Evolutionary conservation across 345 rosid species (phyloP), one percentile per base, ranked within the genome.

Genomic region (Eucalyptus viminalis): DNA sequence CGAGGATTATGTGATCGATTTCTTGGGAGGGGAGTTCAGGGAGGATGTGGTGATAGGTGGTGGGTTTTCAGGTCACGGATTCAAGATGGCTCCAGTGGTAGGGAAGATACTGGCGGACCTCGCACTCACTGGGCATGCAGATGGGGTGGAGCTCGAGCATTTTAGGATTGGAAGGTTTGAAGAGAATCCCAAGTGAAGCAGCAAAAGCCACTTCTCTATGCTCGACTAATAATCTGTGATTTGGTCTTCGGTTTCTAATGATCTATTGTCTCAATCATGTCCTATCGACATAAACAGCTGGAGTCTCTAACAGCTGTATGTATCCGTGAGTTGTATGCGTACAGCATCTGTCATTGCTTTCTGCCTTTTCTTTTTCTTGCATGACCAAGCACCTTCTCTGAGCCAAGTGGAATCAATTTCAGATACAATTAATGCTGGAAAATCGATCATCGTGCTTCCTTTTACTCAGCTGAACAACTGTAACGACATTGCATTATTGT

Each of bases 41-140:
- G 92, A 90, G 90, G 98, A 96, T 87, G 98, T 96, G 91, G 96
- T 94, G 65, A 72, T 97, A 0, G 98, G 93, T 0, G 98, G 96
- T 1, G 99, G 99, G 62, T 97, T 97, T 91, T 97, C 99, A 0
- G 99, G 98, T 56, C 99, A 97, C 62, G 99, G 99, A 7, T 97
- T 97, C 91, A 97, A 97, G 96, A 97, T 97, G 99, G 96, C 95
- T 2, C 98, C 99, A 1, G 91, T 88, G 1, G 93, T 96, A 24
- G 99, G 98, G 50, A 93, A 94, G 95, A 92, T 97, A n/a, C 43
- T 97, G 88, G 94, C 94, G 19, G 98, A 97, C 37, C 90, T 98
- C 37, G 98, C 88, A 54, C 91, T 92, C 12, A 34, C 49, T 6
- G 99, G 96, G 49, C 94, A 91, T 87, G 91, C 93, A 0, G 89